phyloP scores from a whole-genome alignment of 169 alveolate genomes.

The Eimeria acervulina region DNA sequence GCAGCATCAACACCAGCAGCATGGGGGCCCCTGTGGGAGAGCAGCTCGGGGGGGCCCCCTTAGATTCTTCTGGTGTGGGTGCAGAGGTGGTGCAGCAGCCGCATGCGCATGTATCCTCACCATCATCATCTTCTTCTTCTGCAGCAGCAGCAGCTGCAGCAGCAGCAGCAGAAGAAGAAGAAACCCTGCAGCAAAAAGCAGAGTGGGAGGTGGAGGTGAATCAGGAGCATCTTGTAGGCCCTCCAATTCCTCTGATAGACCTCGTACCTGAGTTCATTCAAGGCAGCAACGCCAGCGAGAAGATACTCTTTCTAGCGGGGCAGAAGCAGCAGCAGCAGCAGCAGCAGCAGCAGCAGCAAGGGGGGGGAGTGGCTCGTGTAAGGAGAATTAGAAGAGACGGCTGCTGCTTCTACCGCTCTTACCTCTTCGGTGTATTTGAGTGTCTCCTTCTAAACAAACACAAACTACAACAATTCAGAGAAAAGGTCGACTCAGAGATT shows the following conservation, averaged over 20 bases:
- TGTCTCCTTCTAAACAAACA: neutral
- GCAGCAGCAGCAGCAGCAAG: conserved; percentile 58
- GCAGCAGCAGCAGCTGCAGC: conserved; percentile 29
- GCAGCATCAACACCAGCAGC: neutral
- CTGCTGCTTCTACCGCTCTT: conserved; percentile 83
- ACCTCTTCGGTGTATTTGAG: conserved; percentile 74
- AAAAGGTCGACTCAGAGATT: neutral
- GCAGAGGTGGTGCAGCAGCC: neutral
- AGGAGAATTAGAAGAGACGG: conserved; percentile 82
- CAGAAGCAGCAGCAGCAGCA: conserved; percentile 73
- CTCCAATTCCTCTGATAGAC: neutral
- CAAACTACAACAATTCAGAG: neutral
- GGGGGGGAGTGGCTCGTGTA: conserved; percentile 17
- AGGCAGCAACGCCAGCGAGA: conserved; percentile 52
- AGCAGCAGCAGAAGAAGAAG: neutral
- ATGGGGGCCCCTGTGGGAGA: conserved; percentile 5
- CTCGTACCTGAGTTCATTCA: conserved; percentile 32
- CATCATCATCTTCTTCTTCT: neutral
- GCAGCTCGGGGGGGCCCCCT: neutral
- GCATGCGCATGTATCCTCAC: neutral
- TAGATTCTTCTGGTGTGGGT: neutral
- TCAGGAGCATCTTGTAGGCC: conserved; percentile 39
- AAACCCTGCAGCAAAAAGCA: neutral
- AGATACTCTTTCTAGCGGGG: neutral
- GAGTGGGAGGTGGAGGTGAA: conserved; percentile 47